Conservation (phyloP, 2,329 filamentous ascomycete genomes). For the Talaromyces sp. region DNA sequence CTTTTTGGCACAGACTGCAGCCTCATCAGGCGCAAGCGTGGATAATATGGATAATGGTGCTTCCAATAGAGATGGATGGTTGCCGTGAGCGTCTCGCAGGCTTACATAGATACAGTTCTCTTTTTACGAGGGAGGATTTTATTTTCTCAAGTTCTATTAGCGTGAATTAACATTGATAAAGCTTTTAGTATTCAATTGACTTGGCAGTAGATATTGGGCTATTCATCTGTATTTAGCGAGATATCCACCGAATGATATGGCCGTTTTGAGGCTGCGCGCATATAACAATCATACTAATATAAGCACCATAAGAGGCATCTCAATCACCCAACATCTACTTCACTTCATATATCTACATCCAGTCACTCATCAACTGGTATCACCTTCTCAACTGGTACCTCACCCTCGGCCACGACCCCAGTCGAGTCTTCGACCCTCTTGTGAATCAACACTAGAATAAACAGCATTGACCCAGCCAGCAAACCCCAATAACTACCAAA, state of each 20-base stretch:
- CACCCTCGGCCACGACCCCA: constrained; percentile 1
- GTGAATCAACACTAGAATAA: constrained; percentile 21
- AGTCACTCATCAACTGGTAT: background rate
- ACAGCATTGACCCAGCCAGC: constrained; percentile 21
- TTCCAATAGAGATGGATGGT: background rate
- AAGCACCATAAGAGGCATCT: background rate
- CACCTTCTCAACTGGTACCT: background rate
- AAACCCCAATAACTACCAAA: constrained; percentile 24
- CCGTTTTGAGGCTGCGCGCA: background rate
- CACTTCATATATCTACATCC: background rate
- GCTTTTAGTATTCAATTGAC: background rate
- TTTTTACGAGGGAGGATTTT: background rate
- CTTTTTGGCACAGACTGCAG: constrained; percentile 2
- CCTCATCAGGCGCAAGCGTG: background rate
- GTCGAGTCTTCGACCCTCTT: constrained; percentile 20
- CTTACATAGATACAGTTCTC: background rate
- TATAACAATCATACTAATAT: background rate
- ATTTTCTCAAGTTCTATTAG: background rate
- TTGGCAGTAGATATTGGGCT: background rate
- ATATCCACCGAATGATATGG: background rate
- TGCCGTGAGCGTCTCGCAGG: background rate
- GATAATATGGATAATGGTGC: background rate
- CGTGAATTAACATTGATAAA: background rate
- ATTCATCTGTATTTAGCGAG: background rate
- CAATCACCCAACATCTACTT: background rate